Evolutionary conservation across 768 basidiomycete species (phyloP).

Genomic region (Clathrus columnatus): DNA sequence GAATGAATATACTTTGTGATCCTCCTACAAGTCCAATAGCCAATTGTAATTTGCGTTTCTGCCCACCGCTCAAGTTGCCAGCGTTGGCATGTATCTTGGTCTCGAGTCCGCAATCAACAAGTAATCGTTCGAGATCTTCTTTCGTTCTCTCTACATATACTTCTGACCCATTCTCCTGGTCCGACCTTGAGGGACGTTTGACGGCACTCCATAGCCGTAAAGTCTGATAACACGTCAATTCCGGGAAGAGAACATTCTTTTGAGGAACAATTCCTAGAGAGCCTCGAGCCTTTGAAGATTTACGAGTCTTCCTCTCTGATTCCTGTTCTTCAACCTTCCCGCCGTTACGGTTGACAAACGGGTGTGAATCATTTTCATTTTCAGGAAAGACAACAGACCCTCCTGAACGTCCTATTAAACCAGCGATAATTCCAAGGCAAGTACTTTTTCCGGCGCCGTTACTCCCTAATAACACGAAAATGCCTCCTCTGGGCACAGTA

Average conservation of each 20-base stretch:
- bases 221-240: constrained; percentile 66
- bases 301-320: constrained; percentile 37
- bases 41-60: constrained; percentile 78
- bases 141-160: constrained; percentile 19
- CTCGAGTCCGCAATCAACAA: constrained; percentile 66
- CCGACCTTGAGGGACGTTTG: constrained; percentile 39
- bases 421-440: constrained; percentile 54
- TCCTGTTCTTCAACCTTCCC: constrained; percentile 7
- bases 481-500: constrained; percentile 61
- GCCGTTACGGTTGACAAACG: neutral
- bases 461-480: constrained; percentile 70
- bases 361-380: neutral
- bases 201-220: constrained; percentile 64
- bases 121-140: constrained; percentile 54
- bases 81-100: constrained; percentile 61
- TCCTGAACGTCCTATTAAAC: constrained; percentile 47
- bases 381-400: constrained; percentile 41
- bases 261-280: constrained; percentile 72
- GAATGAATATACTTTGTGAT: constrained; percentile 44
- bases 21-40: constrained; percentile 73
- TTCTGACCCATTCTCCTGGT: too few relatives aligned
- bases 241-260: constrained; percentile 76
- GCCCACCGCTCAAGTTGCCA: constrained; percentile 62
- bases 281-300: constrained; percentile 35
- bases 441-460: constrained; percentile 79